Base-by-base conservation (phyloP, 352 stramenopile species). In the Phytophthora colocasiae region DNA sequence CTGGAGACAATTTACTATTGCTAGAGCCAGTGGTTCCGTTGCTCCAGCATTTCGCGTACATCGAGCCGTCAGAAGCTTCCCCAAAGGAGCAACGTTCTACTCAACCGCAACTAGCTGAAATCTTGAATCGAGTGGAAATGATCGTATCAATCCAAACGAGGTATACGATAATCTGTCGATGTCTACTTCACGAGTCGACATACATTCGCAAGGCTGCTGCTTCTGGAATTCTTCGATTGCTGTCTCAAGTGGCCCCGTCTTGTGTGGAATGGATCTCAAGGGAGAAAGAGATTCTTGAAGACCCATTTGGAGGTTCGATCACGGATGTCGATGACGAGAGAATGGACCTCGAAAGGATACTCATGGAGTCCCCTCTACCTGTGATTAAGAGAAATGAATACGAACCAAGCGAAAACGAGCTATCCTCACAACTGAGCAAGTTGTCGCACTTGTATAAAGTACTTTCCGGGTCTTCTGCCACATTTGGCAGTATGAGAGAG, bases 41-140 rank as follows among this genome's bases (percentile, higher is more conserved):
- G 31, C 39, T 90, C 9, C 81, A 90, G 47, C 79, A 89, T 27
- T 85, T 87, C 46, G 77, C 81, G 19, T 90, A 89, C 41, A 55
- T 77, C 9, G 75, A 90, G 26, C 49, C 65, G 6, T 70, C 64
- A 1, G 68, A 73, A 41, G 58, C 12, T 22, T 54, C 61, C 3
- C 62, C 52, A n/a, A 36, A 14, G 12, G 40, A 62, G 38, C 67
- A 80, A 38, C 70, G 64, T 26, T 60, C 36, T 36, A 52, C 60
- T 12, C 75, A 88, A 40, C 68, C 75, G 9, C 58, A 71, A 52
- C 51, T 90, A 6, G 73, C 73, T 26, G 49, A 74, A 41, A 15
- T 89, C 5, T 56, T 87, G 4, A 85, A 87, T 63, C 66, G 58
- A 60, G 15, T 85, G 11, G 79, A 90, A 54, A 53, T 49, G 17